Conservation (phyloP, 495 filamentous ascomycete species). For the Chlorociboria aeruginascens region DNA sequence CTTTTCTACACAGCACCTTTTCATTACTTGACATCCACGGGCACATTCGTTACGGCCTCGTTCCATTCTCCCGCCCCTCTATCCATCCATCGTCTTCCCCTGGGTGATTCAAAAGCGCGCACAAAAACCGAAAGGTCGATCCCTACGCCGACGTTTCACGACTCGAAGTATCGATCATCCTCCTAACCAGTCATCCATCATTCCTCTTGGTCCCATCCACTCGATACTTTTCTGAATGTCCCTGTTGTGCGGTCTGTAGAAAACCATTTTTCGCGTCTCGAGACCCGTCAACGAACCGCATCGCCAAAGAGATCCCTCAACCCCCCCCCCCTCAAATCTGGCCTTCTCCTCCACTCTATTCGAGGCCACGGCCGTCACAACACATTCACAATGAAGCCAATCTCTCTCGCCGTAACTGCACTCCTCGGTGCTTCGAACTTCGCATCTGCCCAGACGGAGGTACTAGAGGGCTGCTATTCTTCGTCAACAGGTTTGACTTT, state of each 20-base stretch:
- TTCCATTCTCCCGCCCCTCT: not conserved
- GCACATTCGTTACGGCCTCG: conserved; percentile 21
- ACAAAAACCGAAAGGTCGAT: not conserved
- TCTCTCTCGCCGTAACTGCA: not conserved
- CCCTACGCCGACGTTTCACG: not conserved
- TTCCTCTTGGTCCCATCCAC: not conserved
- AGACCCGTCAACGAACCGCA: not conserved
- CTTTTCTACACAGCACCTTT: not conserved
- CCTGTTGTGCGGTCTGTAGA: not conserved
- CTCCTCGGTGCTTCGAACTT: conserved; percentile 2
- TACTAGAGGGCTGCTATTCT: conserved; percentile 30
- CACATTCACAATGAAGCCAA: conserved; percentile 14
- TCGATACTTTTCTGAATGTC: not conserved
- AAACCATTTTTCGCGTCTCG: not conserved
- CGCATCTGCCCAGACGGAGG: conserved; percentile 6
- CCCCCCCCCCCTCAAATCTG: not conserved
- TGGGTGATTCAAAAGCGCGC: not conserved
- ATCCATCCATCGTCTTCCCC: conserved; percentile 1
- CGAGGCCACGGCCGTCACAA: conserved; percentile 11
- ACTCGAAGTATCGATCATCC: not conserved
- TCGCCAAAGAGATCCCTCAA: not conserved
- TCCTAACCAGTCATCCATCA: not conserved
- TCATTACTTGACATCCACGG: not conserved
- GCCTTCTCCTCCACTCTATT: not conserved
- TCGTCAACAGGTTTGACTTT: conserved; percentile 20